Conservation (phyloP, 2,329 filamentous ascomycete species). For the Sporothrix phasma region DNA sequence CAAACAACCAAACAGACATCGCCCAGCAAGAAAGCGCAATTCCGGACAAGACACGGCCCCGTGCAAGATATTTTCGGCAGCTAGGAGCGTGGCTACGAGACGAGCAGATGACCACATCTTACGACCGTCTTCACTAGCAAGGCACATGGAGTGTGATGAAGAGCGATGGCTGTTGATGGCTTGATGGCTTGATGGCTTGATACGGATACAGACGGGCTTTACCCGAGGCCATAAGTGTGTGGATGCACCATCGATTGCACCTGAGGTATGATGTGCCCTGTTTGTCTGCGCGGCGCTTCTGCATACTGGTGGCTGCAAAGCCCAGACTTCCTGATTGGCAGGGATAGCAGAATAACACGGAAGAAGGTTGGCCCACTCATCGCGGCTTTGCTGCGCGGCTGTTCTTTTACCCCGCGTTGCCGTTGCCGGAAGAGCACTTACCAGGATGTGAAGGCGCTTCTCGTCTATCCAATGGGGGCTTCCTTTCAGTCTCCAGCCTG, state of each 20-base stretch:
- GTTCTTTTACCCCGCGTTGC: neutral
- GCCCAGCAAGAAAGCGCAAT: neutral
- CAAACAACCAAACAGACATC: neutral
- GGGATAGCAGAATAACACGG: neutral
- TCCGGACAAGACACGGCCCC: neutral
- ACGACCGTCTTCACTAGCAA: neutral
- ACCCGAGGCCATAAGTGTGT: neutral
- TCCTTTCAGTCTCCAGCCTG: too few species aligned
- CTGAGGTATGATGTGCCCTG: too few species aligned
- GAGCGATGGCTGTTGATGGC: too few species aligned
- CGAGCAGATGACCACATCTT: too few species aligned
- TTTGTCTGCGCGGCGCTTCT: too few species aligned
- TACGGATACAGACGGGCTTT: slow-evolving; percentile 5
- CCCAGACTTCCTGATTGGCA: slow-evolving; percentile 5
- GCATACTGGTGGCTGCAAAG: too few species aligned
- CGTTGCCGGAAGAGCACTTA: slow-evolving; percentile 4
- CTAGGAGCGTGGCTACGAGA: neutral
- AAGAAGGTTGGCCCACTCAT: neutral
- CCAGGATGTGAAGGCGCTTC: neutral
- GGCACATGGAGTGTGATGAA: too few species aligned
- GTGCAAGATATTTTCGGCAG: neutral
- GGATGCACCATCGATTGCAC: neutral
- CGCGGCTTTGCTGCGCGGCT: neutral
- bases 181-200: neutral
- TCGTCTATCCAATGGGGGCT: too few species aligned